Percentiles rank a stretch among this genome's conserved stretches.
Conservation (phyloP, 1,284 basidiomycete species). For the Sanghuangporus sanghuang region DNA sequence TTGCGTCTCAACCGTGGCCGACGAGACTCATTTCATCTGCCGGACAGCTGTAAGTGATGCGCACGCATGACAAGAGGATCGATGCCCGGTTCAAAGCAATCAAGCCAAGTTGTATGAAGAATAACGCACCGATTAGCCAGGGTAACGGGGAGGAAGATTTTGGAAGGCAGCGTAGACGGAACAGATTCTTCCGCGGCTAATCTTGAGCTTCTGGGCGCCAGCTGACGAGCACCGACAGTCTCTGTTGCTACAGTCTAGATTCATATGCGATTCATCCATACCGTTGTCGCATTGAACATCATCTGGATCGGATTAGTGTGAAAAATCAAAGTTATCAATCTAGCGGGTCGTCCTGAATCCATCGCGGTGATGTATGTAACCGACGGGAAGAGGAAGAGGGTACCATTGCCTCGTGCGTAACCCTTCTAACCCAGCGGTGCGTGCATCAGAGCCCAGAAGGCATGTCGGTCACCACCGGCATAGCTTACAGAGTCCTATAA, state of each 20-base stretch:
- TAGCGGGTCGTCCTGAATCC: not conserved
- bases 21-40: not conserved
- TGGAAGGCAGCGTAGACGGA: not conserved
- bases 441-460: not conserved
- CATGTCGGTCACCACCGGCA: not conserved
- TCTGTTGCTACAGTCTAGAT: not conserved
- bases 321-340: not conserved
- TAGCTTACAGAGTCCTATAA: not conserved
- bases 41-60: not conserved
- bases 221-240: not conserved
- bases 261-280: not conserved
- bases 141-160: not conserved
- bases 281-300: not conserved
- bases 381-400: not conserved
- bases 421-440: slow-evolving; percentile 2
- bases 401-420: slow-evolving; percentile 6
- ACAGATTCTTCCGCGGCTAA: not conserved
- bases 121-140: not conserved
- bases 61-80: not conserved
- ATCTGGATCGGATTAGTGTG: not conserved
- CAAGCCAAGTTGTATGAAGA: not conserved
- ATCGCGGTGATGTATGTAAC: slow-evolving; percentile 3
- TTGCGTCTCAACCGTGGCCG: not conserved
- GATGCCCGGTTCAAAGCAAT: not conserved
- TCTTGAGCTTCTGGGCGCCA: not conserved